These are phyloP conservation scores for Solanum habrochaites DNA, from an alignment of 257 asterid species.

Conservation along the genomic window DNA sequence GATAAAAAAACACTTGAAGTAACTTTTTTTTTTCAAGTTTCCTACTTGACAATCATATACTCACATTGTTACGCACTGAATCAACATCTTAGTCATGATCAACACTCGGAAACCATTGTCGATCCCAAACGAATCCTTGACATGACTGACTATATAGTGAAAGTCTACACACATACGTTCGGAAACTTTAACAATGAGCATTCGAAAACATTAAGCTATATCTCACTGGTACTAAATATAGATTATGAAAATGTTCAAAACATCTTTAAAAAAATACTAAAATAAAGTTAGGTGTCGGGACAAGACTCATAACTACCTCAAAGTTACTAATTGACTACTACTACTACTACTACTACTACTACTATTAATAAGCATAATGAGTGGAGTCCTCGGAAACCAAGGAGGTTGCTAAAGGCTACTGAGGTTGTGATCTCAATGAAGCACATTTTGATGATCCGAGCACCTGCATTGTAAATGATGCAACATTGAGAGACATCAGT, in stretches of 20 bases:
- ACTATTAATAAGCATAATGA: background rate
- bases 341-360: background rate
- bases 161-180: background rate
- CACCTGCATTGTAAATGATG: background rate
- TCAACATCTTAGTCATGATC: background rate
- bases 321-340: background rate
- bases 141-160: background rate
- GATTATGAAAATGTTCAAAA: background rate
- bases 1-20: background rate
- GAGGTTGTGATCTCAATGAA: background rate
- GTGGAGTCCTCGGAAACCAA: background rate
- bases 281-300: too few species aligned
- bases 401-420: background rate
- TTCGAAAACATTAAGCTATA: background rate
- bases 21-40: too few species aligned
- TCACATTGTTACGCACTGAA: background rate
- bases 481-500: background rate
- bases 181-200: background rate
- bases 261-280: background rate
- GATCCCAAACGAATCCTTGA: background rate
- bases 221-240: background rate
- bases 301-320: background rate
- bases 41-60: background rate
- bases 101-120: background rate
- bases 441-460: background rate